Evolutionary conservation across 129 eudicot genomes (phyloP), one percentile per base, ranked within the genome.

Genomic region (Helichrysum umbraculigerum): DNA sequence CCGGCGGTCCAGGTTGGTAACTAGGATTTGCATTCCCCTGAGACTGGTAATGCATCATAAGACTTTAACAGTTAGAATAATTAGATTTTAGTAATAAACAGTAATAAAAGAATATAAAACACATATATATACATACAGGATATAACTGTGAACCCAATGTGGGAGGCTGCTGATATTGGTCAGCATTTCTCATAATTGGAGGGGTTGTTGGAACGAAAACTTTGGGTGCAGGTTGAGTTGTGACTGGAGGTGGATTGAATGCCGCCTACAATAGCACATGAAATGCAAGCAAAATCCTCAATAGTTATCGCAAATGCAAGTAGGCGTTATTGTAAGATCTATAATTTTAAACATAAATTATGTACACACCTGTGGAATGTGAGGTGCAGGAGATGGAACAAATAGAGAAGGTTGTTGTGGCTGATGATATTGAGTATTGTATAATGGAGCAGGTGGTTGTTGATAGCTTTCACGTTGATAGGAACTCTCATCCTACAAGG

Each of bases 91-190:
- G 16, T 63, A 29, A 15, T 25, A 15, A 63, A 29, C 3, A 28
- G 3, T 63, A n/a, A 60, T 47, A 16, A 16, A 15, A 10, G 4
- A 57, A 28, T 9, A 28, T 1, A 63, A 17, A 9, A 44, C 29
- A 29, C 7, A 2, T 37, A n/a, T 41, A 52, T 70, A 63, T 41
- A 67, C 92, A 33, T 85, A 88, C 93, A 51, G 87, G 81, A 85
- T 91, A 88, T 61, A 88, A 72, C 73, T 88, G 94, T 76, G 90
- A 83, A 69, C 87, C 94, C 88, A 91, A 75, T 67, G 88, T 76
- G 37, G 85, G 72, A 2, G 93, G 84, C 72, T 79, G 82, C 87
- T 93, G 98, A 85, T 93, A 93, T 82, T 86, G 90, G 79, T 87
- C 97, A 30, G 71, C 91, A 79, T 93, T 90, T 81, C 77, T 88